Conservation (phyloP, 139 green algal genomes). For the Chlorella sp. region DNA sequence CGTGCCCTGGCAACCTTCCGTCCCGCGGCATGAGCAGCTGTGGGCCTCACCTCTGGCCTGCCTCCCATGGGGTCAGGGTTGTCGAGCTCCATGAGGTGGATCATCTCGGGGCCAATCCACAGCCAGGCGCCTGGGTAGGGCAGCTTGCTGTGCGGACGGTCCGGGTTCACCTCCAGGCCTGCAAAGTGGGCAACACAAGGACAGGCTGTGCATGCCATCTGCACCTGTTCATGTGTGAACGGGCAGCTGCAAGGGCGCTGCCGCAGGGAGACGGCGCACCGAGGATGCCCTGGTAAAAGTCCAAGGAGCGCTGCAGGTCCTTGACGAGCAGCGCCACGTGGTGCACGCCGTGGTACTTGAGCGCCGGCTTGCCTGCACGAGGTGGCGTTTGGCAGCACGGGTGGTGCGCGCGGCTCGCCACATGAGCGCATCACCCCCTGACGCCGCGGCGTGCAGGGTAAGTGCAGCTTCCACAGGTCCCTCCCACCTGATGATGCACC, state of each 20-base stretch:
- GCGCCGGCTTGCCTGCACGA: constrained; percentile 16
- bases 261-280: no score
- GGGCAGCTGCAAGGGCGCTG: no score
- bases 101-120: constrained; percentile 80
- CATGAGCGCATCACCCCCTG: no score
- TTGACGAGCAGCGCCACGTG: constrained; percentile 79
- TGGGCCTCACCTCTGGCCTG: constrained; percentile 32
- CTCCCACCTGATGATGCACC: no score
- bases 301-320: constrained; percentile 67
- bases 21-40: neutral
- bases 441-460: neutral
- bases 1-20: neutral
- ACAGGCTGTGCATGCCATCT: no score
- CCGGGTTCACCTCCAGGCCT: constrained; percentile 69
- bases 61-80: constrained; percentile 68
- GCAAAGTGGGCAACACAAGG: no score
- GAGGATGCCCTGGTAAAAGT: constrained; percentile 76
- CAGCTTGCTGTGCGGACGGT: constrained; percentile 80
- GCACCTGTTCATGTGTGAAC: no score
- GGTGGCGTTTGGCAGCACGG: no score
- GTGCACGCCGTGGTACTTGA: constrained; percentile 75
- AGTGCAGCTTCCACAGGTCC: neutral
- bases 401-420: no score
- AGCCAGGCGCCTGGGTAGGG: constrained; percentile 83
- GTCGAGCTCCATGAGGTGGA: constrained; percentile 89